Percentiles rank a stretch among this genome's conserved stretches.
Conservation (phyloP, 768 basidiomycete species). For the Suillus subaureus region DNA sequence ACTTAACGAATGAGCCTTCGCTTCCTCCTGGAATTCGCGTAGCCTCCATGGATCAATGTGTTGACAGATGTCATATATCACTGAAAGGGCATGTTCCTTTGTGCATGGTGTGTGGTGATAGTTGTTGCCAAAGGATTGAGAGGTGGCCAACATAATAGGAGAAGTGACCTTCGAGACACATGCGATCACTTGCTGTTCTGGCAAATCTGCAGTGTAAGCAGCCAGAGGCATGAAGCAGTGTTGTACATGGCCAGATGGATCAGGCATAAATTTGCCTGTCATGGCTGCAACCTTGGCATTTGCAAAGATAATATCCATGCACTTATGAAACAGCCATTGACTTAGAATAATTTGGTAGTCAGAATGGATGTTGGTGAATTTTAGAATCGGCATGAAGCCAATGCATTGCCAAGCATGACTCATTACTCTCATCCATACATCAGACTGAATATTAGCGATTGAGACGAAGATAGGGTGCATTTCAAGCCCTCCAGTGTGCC, state of each 20-base stretch:
- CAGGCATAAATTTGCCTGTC: slow-evolving; percentile 28
- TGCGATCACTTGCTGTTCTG: slow-evolving; percentile 17
- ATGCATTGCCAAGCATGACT: slow-evolving; percentile 19
- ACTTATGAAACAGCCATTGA: slow-evolving; percentile 32
- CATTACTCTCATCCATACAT: slow-evolving; percentile 11
- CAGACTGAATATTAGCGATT: slow-evolving; percentile 7
- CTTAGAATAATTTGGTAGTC: slow-evolving; percentile 28
- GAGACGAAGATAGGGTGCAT: slow-evolving; percentile 3
- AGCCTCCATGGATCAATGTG: too few relatives aligned
- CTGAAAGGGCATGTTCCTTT: too few relatives aligned
- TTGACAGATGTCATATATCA: too few relatives aligned
- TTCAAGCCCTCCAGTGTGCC: not conserved
- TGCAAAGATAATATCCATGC: slow-evolving; percentile 31
- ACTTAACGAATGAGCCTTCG: too few relatives aligned
- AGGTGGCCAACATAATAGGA: slow-evolving; percentile 13
- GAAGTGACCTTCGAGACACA: slow-evolving; percentile 18
- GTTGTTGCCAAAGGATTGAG: too few relatives aligned
- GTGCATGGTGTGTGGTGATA: too few relatives aligned
- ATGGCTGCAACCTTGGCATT: slow-evolving; percentile 30
- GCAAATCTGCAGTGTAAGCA: slow-evolving; percentile 20
- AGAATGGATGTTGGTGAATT: slow-evolving; percentile 18
- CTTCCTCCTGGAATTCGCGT: too few relatives aligned
- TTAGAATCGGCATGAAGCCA: slow-evolving; percentile 31
- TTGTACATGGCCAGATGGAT: slow-evolving; percentile 17
- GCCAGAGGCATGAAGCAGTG: slow-evolving; percentile 17